phyloP scores from a whole-genome alignment of 2,329 filamentous ascomycete genomes.

The Ophiostoma sp. region DNA sequence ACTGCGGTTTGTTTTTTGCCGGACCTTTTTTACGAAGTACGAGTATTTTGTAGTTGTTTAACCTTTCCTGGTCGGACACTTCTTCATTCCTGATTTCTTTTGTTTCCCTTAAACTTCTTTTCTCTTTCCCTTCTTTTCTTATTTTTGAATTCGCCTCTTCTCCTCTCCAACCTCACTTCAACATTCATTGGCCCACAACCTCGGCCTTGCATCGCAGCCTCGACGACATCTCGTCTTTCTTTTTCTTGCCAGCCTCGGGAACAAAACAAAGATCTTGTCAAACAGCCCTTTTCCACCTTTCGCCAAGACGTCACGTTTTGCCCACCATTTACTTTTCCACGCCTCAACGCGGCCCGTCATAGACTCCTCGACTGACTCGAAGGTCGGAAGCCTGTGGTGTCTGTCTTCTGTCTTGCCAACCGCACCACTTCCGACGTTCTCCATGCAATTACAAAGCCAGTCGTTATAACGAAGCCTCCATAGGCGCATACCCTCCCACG shows the following conservation, averaged over 20 bases:
- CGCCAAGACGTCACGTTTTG: background rate
- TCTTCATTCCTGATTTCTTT: background rate
- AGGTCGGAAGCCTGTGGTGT: background rate
- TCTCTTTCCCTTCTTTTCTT: background rate
- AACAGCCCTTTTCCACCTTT: background rate
- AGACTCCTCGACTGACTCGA: background rate
- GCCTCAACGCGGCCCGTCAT: background rate
- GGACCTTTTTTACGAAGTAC: background rate
- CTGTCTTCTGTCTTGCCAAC: background rate
- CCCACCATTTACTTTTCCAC: background rate
- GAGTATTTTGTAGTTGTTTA: background rate
- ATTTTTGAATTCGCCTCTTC: background rate
- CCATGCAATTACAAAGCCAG: background rate
- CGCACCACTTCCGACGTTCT: background rate
- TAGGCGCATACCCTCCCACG: background rate
- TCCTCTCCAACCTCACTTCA: background rate
- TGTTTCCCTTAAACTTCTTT: background rate
- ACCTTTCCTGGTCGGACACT: background rate
- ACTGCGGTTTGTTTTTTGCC: background rate
- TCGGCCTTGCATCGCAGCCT: constrained; percentile 17
- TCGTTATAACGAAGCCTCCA: background rate
- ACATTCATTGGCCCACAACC: background rate
- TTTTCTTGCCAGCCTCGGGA: constrained; percentile 7
- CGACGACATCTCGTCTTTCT: background rate
- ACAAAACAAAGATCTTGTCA: background rate